Base-by-base conservation (phyloP, 2,329 filamentous ascomycete species). In the Colletotrichum shisoi region DNA sequence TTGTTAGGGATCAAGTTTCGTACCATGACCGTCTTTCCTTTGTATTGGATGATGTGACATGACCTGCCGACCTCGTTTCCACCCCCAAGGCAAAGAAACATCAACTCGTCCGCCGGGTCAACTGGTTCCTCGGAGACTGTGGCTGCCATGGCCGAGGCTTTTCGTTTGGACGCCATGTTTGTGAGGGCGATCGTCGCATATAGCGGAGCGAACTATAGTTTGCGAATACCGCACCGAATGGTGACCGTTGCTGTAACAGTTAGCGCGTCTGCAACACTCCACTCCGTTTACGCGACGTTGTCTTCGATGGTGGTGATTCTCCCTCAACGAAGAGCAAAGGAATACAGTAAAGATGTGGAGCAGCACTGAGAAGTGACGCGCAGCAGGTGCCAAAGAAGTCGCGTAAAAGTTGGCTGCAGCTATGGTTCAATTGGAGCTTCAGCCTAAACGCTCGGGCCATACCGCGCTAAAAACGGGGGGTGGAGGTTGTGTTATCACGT, bases 1-100 rank as follows among this genome's bases (percentile, higher is more conserved):
- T 11, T n/a, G 27, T 12, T 11, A 42, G 31, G 4, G 27, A 31
- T 1, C 7, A n/a, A n/a, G n/a, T 24, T 60, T 44, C 74, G 73
- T 82, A 96, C 93, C 95, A 99, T 99, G 72, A 99, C 93, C 6
- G 94, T 98, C 80, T 99, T 99, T 69, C 95, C 95, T 81, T 98
- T 99, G 86, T 99, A 99, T 76, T 98, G 93, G 68, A 99, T 89
- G 73, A 99, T 97, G 77, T 99, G 95, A 79, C 95, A 98, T 71
- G 95, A 98, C 71, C 95, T 87, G 61, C 95, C 95, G 69, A 99
- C 95, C 80, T 99, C 95, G 78, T 97, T 98, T 72, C 95, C 95
- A 69, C 95, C 95, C 69, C 95, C 95, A 44, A 99, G 83, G 74
- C 93, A 96, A 62, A 97, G 86, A 75, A 99, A 99, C 81, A 93